A percentile compares a stretch with the other conserved stretches of the same genome.
Evolutionary conservation across 352 stramenopile species (phyloP).

Genomic region (Pythium rishiriense): DNA sequence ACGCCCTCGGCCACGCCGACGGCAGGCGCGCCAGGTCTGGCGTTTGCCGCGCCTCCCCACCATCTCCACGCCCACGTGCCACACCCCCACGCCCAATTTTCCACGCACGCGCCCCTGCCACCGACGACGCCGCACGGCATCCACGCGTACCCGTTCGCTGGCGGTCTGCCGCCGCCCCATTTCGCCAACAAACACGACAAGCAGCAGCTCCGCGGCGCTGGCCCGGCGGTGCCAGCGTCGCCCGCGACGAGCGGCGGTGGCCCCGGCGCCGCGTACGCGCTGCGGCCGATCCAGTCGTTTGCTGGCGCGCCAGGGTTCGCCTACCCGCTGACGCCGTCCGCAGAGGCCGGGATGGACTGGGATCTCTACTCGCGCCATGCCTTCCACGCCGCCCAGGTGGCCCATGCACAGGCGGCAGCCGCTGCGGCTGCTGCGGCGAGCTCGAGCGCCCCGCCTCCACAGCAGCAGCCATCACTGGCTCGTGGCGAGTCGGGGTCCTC

Average conservation of each 20-base stretch:
- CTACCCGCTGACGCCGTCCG: slow-evolving; percentile 20
- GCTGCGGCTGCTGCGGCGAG: not conserved
- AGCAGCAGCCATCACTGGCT: not conserved
- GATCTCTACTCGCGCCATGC: slow-evolving; percentile 32
- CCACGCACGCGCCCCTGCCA: not conserved
- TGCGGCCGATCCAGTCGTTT: slow-evolving; percentile 28
- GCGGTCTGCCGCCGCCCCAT: slow-evolving; percentile 19
- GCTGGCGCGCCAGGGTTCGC: slow-evolving; percentile 4
- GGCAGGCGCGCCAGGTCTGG: not conserved
- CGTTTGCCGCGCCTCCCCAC: slow-evolving; percentile 8
- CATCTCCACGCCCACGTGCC: not conserved
- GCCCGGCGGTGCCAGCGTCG: not conserved
- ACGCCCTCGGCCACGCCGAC: not conserved
- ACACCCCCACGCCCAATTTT: not conserved
- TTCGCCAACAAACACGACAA: not conserved
- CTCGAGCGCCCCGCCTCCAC: not conserved
- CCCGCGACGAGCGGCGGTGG: not conserved
- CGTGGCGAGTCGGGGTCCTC: not conserved
- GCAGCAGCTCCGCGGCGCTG: not conserved
- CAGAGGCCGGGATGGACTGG: slow-evolving; percentile 34
- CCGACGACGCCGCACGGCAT: not conserved
- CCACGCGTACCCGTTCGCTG: not conserved
- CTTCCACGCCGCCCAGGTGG: slow-evolving; percentile 16
- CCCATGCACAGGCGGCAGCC: slow-evolving; percentile 3
- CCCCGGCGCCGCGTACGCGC: slow-evolving; percentile 6